Conservation (phyloP, 2,329 filamentous ascomycete genomes). For the Xylaria sp. region DNA sequence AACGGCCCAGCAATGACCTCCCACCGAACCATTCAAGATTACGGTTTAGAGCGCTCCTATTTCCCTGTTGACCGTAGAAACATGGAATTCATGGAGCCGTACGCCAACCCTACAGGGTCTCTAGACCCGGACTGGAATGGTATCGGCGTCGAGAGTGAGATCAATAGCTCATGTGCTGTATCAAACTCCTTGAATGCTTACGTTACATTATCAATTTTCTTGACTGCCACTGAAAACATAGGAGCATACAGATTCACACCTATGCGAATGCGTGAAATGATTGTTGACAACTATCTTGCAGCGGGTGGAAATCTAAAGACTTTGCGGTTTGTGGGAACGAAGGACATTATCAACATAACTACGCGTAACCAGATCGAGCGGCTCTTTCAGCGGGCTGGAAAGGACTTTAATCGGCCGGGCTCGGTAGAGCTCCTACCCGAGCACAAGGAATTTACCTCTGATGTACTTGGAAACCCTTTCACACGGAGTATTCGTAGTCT, state of each 20-base stretch:
- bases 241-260: constrained; percentile 7
- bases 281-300: constrained; percentile 34
- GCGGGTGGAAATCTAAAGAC: constrained; percentile 29
- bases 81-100: constrained; percentile 18
- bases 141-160: background rate
- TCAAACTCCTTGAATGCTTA: constrained; percentile 24
- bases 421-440: constrained; percentile 11
- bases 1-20: background rate
- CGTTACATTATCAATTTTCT: constrained; percentile 13
- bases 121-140: background rate
- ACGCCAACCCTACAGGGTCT: background rate
- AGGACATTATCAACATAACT: constrained; percentile 8
- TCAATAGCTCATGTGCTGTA: constrained; percentile 17
- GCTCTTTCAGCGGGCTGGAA: constrained; percentile 8
- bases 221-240: background rate
- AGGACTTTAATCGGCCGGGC: background rate
- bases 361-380: background rate
- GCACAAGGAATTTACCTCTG: background rate
- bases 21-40: constrained; percentile 2
- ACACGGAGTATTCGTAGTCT: constrained; percentile 21
- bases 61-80: background rate
- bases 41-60: constrained; percentile 8
- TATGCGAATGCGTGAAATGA: constrained; percentile 36
- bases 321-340: constrained; percentile 20
- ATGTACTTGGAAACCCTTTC: constrained; percentile 25